These are phyloP conservation scores for Dioszegia crocea DNA, from an alignment of 768 basidiomycete genomes.

Conservation along the genomic window DNA sequence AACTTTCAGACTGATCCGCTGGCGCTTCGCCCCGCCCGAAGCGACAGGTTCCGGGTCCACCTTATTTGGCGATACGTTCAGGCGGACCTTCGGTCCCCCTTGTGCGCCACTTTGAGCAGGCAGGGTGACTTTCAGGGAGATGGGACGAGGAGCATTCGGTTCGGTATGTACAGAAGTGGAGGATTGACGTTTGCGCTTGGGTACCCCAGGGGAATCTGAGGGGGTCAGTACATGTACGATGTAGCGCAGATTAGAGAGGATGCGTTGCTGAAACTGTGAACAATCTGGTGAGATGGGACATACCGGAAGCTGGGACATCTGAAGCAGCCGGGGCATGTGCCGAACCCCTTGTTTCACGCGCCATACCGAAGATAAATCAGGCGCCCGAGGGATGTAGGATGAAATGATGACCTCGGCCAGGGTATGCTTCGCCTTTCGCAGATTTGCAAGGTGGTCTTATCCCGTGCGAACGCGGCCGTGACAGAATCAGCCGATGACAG, in stretches of 20 bases:
- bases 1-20: conserved; percentile 11
- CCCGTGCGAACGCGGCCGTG: too few relatives aligned
- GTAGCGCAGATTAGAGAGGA: not conserved
- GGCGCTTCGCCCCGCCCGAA: conserved; percentile 1
- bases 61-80: conserved; percentile 6
- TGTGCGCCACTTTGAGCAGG: not conserved
- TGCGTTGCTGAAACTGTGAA: too few relatives aligned
- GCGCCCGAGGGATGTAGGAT: not conserved
- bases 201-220: not conserved
- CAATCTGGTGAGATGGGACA: not conserved
- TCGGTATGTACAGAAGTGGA: not conserved
- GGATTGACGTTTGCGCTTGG: conserved; percentile 7
- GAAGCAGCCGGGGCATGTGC: not conserved
- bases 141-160: not conserved
- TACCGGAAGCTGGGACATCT: not conserved
- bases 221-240: too few relatives aligned
- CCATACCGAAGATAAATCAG: conserved; percentile 3
- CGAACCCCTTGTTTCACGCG: conserved; percentile 13
- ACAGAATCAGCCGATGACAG: too few relatives aligned
- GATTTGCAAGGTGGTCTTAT: not conserved
- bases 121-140: conserved; percentile 5
- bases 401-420: too few relatives aligned
- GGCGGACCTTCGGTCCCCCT: not conserved
- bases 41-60: not conserved
- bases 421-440: too few relatives aligned